A percentile compares a stretch with the other conserved stretches of the same genome.
These are phyloP conservation scores for Pseudonitzschia multistriata DNA, from an alignment of 108 stramenopile genomes.

Conservation along the genomic window DNA sequence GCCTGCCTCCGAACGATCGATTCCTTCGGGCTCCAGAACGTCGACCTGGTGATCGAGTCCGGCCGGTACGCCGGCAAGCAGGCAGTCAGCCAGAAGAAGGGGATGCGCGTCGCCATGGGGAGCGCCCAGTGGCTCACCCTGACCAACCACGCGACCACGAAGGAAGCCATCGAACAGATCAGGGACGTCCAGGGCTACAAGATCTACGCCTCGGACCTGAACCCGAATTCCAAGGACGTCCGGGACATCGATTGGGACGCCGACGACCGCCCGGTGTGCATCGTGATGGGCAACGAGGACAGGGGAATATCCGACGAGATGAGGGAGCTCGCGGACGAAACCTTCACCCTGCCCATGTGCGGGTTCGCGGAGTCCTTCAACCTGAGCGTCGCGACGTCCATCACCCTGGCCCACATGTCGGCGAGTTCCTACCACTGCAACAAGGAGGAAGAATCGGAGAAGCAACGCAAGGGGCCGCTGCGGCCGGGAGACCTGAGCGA, in stretches of 20 bases:
- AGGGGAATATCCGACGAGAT: conserved; percentile 74
- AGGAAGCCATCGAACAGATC: conserved; percentile 32
- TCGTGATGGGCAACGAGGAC: conserved; percentile 93
- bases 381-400: conserved; percentile 82
- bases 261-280: conserved; percentile 58
- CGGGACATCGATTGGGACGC: conserved; percentile 66
- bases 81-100: conserved; percentile 66
- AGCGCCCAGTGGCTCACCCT: conserved; percentile 69
- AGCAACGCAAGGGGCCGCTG: conserved; percentile 49
- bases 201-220: conserved; percentile 70
- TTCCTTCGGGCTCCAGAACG: conserved; percentile 81
- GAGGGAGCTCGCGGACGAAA: conserved; percentile 62
- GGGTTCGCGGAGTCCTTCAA: conserved; percentile 92
- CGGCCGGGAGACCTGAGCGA: conserved; percentile 76
- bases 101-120: conserved; percentile 82
- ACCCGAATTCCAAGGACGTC: conserved; percentile 64
- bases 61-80: conserved; percentile 64
- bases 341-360: conserved; percentile 83
- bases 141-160: conserved; percentile 30
- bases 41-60: conserved; percentile 66
- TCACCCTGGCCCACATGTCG: conserved; percentile 78
- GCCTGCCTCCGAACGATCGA: conserved; percentile 93
- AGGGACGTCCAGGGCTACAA: conserved; percentile 54
- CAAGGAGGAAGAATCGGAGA: not conserved
- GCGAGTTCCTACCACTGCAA: conserved; percentile 35